phyloP scores from a whole-genome alignment of 176 grass and related monocot genomes.

The Oryza rufipogon region DNA sequence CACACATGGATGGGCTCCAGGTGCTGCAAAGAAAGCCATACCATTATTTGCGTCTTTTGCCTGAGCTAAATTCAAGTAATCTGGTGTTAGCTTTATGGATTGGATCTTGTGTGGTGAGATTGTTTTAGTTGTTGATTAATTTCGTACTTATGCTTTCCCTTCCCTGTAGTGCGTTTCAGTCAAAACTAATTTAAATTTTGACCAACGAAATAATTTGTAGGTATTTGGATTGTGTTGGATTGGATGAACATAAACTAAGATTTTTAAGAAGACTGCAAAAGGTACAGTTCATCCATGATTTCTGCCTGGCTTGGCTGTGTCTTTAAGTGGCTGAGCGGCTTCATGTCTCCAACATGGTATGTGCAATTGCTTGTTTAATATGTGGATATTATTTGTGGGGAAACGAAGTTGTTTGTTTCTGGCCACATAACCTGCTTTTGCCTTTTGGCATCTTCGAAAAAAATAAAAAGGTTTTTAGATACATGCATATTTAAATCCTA shows the following conservation, averaged over 20 bases:
- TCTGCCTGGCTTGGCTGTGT: constrained; percentile 23
- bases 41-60: background rate
- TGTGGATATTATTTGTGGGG: constrained; percentile 11
- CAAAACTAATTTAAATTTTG: background rate
- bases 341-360: constrained; percentile 12
- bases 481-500: background rate
- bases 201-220: background rate
- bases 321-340: constrained; percentile 10
- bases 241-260: background rate
- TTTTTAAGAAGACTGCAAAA: background rate
- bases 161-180: background rate
- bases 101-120: background rate
- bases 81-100: background rate
- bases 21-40: constrained; percentile 32
- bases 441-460: background rate
- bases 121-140: background rate
- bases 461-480: background rate
- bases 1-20: constrained; percentile 65
- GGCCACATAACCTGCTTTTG: background rate
- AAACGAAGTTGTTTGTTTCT: background rate
- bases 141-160: background rate
- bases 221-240: background rate
- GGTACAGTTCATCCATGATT: background rate
- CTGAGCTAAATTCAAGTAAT: background rate
- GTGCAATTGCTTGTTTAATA: constrained; percentile 17